Conservation (phyloP, 148 eudicot genomes). For the Heliamphora exappendiculata region DNA sequence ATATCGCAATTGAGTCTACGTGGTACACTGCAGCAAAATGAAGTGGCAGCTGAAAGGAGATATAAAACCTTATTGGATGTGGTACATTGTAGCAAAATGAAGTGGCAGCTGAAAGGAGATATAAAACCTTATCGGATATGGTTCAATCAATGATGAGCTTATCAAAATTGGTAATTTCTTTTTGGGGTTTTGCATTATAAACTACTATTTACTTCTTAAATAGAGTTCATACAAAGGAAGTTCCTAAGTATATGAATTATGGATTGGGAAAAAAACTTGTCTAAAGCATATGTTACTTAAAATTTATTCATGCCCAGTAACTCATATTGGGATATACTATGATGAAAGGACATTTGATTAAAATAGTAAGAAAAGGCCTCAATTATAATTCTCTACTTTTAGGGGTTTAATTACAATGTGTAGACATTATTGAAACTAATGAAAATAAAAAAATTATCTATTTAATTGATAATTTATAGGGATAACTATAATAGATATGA, state of each 20-base stretch:
- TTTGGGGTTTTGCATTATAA: background rate
- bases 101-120: background rate
- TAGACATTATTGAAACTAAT: no score
- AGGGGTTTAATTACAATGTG: no score
- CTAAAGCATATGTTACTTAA: no score
- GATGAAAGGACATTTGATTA: no score
- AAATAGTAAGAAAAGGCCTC: no score
- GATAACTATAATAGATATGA: no score
- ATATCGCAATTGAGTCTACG: background rate
- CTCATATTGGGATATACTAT: no score
- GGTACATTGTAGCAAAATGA: background rate
- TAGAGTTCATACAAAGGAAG: background rate
- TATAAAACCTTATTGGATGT: background rate
- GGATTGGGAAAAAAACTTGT: background rate
- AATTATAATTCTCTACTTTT: no score
- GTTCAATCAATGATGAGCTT: background rate
- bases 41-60: background rate
- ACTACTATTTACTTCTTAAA: background rate
- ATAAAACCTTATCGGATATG: background rate
- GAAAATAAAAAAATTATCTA: no score
- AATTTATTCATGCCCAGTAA: no score
- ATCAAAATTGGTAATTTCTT: background rate
- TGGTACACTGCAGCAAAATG: background rate
- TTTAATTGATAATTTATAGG: no score
- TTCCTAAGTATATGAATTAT: background rate